These are phyloP conservation scores for Cornus suecica DNA, from an alignment of 148 eudicot species.

Conservation along the genomic window DNA sequence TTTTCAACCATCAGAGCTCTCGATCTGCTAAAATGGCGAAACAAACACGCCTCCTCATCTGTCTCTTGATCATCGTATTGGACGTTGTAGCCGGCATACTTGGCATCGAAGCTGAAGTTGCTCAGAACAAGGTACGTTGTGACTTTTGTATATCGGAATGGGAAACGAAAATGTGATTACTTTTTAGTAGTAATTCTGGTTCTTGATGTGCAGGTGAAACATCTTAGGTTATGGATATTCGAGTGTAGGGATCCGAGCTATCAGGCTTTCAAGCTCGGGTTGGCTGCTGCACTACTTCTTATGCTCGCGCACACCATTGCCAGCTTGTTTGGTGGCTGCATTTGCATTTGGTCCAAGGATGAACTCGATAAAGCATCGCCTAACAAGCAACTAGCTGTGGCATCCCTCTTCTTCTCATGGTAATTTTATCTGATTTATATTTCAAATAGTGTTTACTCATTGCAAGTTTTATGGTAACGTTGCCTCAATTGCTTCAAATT, in stretches of 20 bases:
- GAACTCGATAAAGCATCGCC: constrained; percentile 54
- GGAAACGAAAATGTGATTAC: background rate
- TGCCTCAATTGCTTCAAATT: background rate
- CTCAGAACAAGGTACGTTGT: constrained; percentile 68
- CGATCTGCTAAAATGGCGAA: constrained; percentile 34
- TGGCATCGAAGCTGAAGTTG: constrained; percentile 79
- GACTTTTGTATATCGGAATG: background rate
- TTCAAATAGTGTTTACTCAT: no score
- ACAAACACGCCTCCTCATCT: constrained; percentile 44
- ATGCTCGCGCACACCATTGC: constrained; percentile 67
- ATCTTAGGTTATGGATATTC: constrained; percentile 52
- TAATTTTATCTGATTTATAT: constrained; percentile 3
- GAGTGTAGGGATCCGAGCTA: constrained; percentile 83
- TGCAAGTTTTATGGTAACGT: no score
- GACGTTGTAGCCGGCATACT: constrained; percentile 80
- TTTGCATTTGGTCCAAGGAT: constrained; percentile 58
- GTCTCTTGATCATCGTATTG: constrained; percentile 61
- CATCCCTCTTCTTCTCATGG: constrained; percentile 72
- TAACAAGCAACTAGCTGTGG: constrained; percentile 67
- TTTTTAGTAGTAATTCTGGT: background rate
- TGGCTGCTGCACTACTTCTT: constrained; percentile 61
- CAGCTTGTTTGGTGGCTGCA: constrained; percentile 73
- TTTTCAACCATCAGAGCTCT: background rate
- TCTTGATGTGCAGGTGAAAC: constrained; percentile 33
- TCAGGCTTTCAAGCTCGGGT: constrained; percentile 74